Evolutionary conservation across 768 basidiomycete species (phyloP), one percentile per base, ranked within the genome.

Genomic region (Leccinum disarticulatum): DNA sequence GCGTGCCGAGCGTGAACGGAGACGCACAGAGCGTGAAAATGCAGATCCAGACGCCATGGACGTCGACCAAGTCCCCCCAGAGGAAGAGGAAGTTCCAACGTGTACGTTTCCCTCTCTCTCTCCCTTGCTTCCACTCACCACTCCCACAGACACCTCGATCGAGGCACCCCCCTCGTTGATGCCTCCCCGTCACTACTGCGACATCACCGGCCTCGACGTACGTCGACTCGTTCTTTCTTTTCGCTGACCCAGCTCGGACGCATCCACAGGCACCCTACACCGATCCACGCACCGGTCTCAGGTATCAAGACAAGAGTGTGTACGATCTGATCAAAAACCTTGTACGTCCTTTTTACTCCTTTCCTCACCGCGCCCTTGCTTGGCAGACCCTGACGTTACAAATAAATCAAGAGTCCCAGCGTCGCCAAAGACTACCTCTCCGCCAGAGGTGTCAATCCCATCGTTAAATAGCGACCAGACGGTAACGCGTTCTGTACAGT

Each of bases 261-360:
- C 15, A 15, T 30, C 51, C 19, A 19, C 46, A 65, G 90, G 91
- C 89, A 0, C 90, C 88, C 1, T 93, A 93, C 64, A 93, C 89
- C 0, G 90, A 94, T 64, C 91, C 92, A 6, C 82, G 84, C 2
- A 92, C 91, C 0, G 86, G 87, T 1, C 77, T 94, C 10, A 81
- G 92, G 4, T 93, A 89, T 69, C 88, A 93, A 61, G 88, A 93
- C 77, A 91, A 90, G 77, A 90, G 85, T 61, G 83, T 93, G n/a
- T 93, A 92, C 68, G 90, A 91, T 51, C 76, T 91, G 30, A 84
- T 93, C 63, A 90, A 90, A 69, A 80, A 82, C 52, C 74, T 94
- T 67, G 91, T 91, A 53, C 60, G 80, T 56, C 27, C 10, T n/a
- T n/a, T 41, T n/a, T 15, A 19, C 36, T 7, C 5, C 52, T 19